phyloP scores from a whole-genome alignment of 192 early-diverging fungal species.

The Coemansia sp. region DNA sequence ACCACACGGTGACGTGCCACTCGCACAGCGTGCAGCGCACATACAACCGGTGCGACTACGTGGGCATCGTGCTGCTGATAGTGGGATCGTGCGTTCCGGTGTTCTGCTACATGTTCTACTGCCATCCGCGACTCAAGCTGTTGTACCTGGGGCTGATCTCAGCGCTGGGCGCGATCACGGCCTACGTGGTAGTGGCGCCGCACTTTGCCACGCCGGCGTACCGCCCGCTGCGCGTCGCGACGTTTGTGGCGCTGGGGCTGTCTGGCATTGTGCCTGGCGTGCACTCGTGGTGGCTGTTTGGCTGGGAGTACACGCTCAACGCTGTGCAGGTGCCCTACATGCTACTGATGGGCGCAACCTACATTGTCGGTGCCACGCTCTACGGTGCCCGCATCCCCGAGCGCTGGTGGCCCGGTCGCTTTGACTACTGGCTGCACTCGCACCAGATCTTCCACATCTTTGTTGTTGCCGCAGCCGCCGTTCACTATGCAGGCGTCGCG shows the following conservation, averaged over 20 bases:
- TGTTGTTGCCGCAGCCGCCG: slow-evolving; percentile 67
- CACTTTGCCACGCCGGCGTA: slow-evolving; percentile 71
- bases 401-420: slow-evolving; percentile 75
- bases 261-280: slow-evolving; percentile 67
- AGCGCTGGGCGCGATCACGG: slow-evolving; percentile 61
- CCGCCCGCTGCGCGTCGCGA: slow-evolving; percentile 68
- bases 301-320: slow-evolving; percentile 54
- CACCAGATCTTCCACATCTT: slow-evolving; percentile 91
- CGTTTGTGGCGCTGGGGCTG: slow-evolving; percentile 79
- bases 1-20: slow-evolving; percentile 83
- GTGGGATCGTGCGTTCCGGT: slow-evolving; percentile 54
- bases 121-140: slow-evolving; percentile 51
- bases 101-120: slow-evolving; percentile 59
- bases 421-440: slow-evolving; percentile 76
- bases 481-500: slow-evolving; percentile 69
- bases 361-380: slow-evolving; percentile 78
- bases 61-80: slow-evolving; percentile 82
- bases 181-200: slow-evolving; percentile 57
- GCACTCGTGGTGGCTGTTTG: slow-evolving; percentile 64
- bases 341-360: slow-evolving; percentile 68
- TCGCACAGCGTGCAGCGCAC: slow-evolving; percentile 58
- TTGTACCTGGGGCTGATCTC: slow-evolving; percentile 60
- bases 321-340: slow-evolving; percentile 63
- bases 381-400: slow-evolving; percentile 87
- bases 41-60: slow-evolving; percentile 92